Evolutionary conservation across 1,139 yeast genomes (phyloP).

Genomic region (Taphrina confusa): DNA sequence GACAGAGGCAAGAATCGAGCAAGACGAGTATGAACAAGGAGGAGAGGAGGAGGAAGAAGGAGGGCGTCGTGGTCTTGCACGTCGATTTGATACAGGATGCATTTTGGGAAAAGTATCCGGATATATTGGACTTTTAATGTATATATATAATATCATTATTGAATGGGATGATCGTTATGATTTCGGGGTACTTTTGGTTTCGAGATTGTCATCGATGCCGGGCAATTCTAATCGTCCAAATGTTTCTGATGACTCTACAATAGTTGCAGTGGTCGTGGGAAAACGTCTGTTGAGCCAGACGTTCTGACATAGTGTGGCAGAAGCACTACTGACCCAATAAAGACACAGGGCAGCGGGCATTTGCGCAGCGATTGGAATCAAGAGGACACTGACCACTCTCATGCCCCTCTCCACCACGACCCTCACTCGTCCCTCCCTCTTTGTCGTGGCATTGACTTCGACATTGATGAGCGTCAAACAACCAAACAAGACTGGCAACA

Average conservation of each 20-base stretch:
- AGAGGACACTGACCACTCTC: slow-evolving; percentile 13
- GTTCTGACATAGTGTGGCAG: slow-evolving; percentile 11
- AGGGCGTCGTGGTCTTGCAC: slow-evolving; percentile 54
- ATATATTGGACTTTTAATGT: not conserved
- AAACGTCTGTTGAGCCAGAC: slow-evolving; percentile 1
- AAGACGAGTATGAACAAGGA: slow-evolving; percentile 46
- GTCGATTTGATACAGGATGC: slow-evolving; percentile 59
- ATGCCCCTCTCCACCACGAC: slow-evolving; percentile 4
- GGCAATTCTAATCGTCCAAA: slow-evolving; percentile 5
- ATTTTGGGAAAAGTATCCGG: slow-evolving; percentile 53
- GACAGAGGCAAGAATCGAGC: not conserved
- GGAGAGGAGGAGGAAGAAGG: slow-evolving; percentile 55
- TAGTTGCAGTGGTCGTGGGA: not conserved
- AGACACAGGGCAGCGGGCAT: slow-evolving; percentile 34
- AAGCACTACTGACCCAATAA: slow-evolving; percentile 25
- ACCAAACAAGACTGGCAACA: slow-evolving; percentile 19
- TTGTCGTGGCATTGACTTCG: slow-evolving; percentile 7
- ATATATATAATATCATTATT: too few relatives aligned
- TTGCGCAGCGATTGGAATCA: slow-evolving; percentile 27
- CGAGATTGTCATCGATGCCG: not conserved
- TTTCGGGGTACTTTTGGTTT: too few relatives aligned
- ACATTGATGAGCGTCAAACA: slow-evolving; percentile 19
- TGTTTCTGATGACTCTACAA: not conserved
- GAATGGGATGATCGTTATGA: too few relatives aligned
- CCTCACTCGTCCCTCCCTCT: slow-evolving; percentile 1